Conservation (phyloP, 2,329 filamentous ascomycete genomes). For the Stachybotrys chartarum region DNA sequence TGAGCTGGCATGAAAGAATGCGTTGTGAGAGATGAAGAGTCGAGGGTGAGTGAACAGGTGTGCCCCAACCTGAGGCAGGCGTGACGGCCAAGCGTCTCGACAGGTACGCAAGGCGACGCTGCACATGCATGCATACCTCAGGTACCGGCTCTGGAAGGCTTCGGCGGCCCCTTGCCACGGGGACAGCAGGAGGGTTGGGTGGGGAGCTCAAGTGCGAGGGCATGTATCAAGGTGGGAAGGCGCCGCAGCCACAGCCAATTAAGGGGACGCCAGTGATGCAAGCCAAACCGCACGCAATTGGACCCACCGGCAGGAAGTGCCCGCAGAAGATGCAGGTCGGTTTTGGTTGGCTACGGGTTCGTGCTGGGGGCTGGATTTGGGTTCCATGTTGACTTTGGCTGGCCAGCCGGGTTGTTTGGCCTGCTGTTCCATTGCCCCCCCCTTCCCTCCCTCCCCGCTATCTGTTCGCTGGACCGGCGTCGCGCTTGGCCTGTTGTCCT, state of each 20-base stretch:
- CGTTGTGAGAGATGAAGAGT: neutral
- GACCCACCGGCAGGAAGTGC: neutral
- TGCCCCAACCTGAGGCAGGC: neutral
- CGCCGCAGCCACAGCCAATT: neutral
- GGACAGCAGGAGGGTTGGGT: neutral
- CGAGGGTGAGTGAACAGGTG: neutral
- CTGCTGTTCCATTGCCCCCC: neutral
- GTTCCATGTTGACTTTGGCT: neutral
- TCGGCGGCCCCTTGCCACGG: neutral
- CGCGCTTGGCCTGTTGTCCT: neutral
- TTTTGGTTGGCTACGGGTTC: neutral
- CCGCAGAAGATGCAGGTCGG: neutral
- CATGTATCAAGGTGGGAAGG: neutral
- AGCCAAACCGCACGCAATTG: neutral
- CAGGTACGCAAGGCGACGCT: neutral
- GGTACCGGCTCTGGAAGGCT: neutral
- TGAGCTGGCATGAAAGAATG: neutral
- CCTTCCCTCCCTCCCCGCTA: neutral
- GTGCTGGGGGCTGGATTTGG: neutral
- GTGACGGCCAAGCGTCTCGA: neutral
- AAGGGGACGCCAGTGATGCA: neutral
- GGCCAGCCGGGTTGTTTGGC: neutral
- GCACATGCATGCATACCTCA: neutral
- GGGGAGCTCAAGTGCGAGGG: neutral
- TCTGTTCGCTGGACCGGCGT: neutral